These are phyloP conservation scores for Coniochaeta sp. DNA, from an alignment of 2,329 filamentous ascomycete genomes.

Conservation along the genomic window DNA sequence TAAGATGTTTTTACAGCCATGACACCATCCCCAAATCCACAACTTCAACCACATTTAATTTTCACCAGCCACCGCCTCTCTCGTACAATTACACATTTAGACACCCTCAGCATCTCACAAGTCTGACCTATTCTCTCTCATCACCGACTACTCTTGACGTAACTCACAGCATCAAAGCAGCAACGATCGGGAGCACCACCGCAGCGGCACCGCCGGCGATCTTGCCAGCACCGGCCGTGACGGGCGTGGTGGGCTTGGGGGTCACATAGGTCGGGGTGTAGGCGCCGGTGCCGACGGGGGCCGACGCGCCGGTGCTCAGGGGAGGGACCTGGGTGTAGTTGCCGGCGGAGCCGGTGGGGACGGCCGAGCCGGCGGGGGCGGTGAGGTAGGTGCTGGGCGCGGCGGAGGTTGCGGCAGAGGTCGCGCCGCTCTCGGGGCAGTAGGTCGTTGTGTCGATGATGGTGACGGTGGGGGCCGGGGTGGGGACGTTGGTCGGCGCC, in stretches of 20 bases:
- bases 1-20: too few relatives aligned
- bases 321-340: not conserved
- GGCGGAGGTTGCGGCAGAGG: not conserved
- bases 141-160: too few relatives aligned
- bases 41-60: too few relatives aligned
- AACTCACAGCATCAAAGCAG: not conserved
- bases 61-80: not conserved
- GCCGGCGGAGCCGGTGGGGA: not conserved
- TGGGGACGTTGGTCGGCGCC: constrained; percentile 7
- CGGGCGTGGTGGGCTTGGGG: not conserved
- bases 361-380: not conserved
- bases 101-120: not conserved
- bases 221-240: not conserved
- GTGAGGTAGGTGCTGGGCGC: not conserved
- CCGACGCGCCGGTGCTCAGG: not conserved
- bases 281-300: not conserved
- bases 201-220: not conserved
- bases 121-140: too few relatives aligned
- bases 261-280: not conserved
- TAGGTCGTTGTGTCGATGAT: constrained; percentile 8
- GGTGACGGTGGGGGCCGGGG: constrained; percentile 11
- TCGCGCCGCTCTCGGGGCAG: constrained; percentile 1
- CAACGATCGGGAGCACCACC: not conserved
- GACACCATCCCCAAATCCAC: too few relatives aligned
- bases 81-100: not conserved